Conservation (phyloP, 257 asterid genomes). For the Nicotiana knightiana region DNA sequence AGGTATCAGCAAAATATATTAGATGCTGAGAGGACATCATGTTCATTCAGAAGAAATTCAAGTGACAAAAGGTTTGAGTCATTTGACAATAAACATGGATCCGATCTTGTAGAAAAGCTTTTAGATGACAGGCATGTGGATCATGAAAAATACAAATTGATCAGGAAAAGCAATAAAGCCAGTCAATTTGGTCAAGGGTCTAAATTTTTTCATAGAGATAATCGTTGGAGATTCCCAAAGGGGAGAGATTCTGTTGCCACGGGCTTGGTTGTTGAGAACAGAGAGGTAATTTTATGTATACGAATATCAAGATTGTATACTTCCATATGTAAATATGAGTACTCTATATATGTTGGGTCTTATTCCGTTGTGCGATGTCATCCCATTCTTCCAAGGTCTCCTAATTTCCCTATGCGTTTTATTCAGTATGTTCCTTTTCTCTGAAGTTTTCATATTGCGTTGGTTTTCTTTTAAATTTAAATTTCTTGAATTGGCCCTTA, state of each 20-base stretch:
- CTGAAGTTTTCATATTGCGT: not conserved
- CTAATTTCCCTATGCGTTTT: not conserved
- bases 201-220: slow-evolving; percentile 21
- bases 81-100: slow-evolving; percentile 28
- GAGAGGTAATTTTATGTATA: slow-evolving; percentile 52
- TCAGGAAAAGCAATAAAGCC: slow-evolving; percentile 19
- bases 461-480: not conserved
- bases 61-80: slow-evolving; percentile 14
- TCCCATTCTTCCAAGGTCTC: slow-evolving; percentile 5
- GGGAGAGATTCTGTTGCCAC: slow-evolving; percentile 40
- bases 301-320: slow-evolving; percentile 27
- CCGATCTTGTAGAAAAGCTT: slow-evolving; percentile 19
- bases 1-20: slow-evolving; percentile 22
- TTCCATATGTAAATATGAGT: slow-evolving; percentile 21
- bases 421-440: not conserved
- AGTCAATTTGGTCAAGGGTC: slow-evolving; percentile 26
- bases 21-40: slow-evolving; percentile 21
- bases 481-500: not conserved
- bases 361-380: slow-evolving; percentile 13
- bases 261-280: slow-evolving; percentile 30
- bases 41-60: slow-evolving; percentile 22
- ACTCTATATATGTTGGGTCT: slow-evolving; percentile 21
- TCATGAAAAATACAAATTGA: slow-evolving; percentile 17
- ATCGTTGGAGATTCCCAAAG: slow-evolving; percentile 20
- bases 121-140: slow-evolving; percentile 24